These are phyloP conservation scores for Ceriops tagal DNA, from an alignment of 345 rosid species.

Conservation along the genomic window DNA sequence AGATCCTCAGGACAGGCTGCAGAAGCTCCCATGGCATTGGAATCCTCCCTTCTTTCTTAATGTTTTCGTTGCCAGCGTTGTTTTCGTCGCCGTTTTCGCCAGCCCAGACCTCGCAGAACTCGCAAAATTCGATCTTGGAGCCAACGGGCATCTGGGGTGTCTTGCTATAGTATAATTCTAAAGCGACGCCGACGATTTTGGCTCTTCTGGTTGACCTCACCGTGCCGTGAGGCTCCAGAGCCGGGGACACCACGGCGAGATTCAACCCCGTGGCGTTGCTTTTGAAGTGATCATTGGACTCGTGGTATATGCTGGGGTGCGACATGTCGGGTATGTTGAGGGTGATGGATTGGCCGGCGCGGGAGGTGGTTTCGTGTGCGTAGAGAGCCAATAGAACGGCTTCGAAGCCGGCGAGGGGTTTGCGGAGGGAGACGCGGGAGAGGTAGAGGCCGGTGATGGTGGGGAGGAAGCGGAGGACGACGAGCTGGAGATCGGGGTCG, in stretches of 20 bases:
- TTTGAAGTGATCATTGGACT: slow-evolving; percentile 34
- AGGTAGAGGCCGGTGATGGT: slow-evolving; percentile 69
- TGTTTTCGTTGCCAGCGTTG: not conserved
- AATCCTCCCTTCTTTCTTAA: slow-evolving; percentile 36
- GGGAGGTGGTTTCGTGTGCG: slow-evolving; percentile 63
- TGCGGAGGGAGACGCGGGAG: slow-evolving; percentile 57
- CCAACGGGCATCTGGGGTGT: slow-evolving; percentile 46
- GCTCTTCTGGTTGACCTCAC: slow-evolving; percentile 69
- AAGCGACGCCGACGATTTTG: slow-evolving; percentile 65
- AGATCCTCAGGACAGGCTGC: slow-evolving; percentile 69
- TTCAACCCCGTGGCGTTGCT: slow-evolving; percentile 52
- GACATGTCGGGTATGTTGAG: slow-evolving; percentile 70
- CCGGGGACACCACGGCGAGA: slow-evolving; percentile 65
- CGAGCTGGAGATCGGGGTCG: slow-evolving; percentile 58
- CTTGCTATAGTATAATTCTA: slow-evolving; percentile 65
- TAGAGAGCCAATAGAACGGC: slow-evolving; percentile 73
- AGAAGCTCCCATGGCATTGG: slow-evolving; percentile 73
- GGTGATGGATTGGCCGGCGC: slow-evolving; percentile 56
- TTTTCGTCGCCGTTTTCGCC: slow-evolving; percentile 36
- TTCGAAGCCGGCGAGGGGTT: slow-evolving; percentile 77
- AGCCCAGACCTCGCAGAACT: slow-evolving; percentile 61
- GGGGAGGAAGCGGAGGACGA: slow-evolving; percentile 71
- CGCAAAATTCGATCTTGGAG: slow-evolving; percentile 74
- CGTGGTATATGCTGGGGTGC: slow-evolving; percentile 73
- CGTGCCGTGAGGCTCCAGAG: slow-evolving; percentile 72